A percentile compares a stretch with the other conserved stretches of the same genome.
phyloP scores from a whole-genome alignment of 306 rosid genomes.

The Abrus precatorius region DNA sequence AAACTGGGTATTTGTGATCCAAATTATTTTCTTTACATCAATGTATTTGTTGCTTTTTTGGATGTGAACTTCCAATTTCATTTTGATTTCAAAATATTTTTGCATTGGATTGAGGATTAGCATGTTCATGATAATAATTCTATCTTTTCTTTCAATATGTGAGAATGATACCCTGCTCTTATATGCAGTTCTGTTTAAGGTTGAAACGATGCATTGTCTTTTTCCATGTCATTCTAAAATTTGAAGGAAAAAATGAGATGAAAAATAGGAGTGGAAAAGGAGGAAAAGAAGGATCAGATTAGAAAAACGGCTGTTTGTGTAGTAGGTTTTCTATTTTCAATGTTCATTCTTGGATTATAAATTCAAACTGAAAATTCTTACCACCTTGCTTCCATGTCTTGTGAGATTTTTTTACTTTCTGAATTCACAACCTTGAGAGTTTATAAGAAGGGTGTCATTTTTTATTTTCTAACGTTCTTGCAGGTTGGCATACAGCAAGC shows the following conservation, averaged over 20 bases:
- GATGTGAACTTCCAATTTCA: slow-evolving; percentile 11
- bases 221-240: background rate
- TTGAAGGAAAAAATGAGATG: background rate
- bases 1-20: background rate
- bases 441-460: slow-evolving; percentile 8
- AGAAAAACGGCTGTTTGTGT: background rate
- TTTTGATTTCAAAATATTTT: background rate
- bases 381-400: slow-evolving; percentile 11
- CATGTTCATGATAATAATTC: slow-evolving; percentile 3
- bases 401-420: slow-evolving; percentile 4
- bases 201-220: background rate
- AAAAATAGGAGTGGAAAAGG: background rate
- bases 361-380: slow-evolving; percentile 8
- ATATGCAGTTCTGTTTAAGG: background rate
- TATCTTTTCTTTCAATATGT: slow-evolving; percentile 1
- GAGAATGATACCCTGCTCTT: slow-evolving; percentile 27
- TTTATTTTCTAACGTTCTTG: slow-evolving; percentile 47
- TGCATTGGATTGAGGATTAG: background rate
- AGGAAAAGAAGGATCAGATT: background rate
- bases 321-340: background rate
- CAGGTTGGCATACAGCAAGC: slow-evolving; percentile 83
- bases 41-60: slow-evolving; percentile 1
- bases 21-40: background rate
- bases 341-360: slow-evolving; percentile 6
- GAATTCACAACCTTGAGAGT: background rate